Conservation (phyloP, 495 filamentous ascomycete species). For the Xylaria intraflava region DNA sequence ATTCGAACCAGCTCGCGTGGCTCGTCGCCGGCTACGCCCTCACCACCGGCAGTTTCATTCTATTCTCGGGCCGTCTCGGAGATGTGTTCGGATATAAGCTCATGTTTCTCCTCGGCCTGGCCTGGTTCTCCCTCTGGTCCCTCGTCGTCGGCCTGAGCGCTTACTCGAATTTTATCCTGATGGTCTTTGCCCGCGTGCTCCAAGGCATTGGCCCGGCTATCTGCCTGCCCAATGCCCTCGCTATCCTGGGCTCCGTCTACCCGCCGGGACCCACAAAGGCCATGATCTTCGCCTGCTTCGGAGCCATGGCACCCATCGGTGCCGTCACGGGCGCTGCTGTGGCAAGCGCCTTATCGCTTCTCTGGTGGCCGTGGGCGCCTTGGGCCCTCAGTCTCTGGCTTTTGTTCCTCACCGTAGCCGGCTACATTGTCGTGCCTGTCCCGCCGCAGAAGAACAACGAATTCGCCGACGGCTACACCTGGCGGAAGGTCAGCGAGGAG, state of each 20-base stretch:
- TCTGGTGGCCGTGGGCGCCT: conserved; percentile 62
- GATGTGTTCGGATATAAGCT: conserved; percentile 51
- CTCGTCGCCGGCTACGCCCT: conserved; percentile 48
- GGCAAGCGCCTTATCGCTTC: conserved; percentile 30
- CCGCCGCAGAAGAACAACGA: conserved; percentile 16
- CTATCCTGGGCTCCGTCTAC: conserved; percentile 53
- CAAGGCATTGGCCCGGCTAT: conserved; percentile 58
- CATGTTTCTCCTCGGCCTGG: conserved; percentile 45
- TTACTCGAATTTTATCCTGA: conserved; percentile 41
- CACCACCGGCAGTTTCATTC: conserved; percentile 56
- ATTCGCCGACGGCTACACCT: conserved; percentile 4
- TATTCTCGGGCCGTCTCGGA: conserved; percentile 50
- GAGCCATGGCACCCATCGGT: conserved; percentile 53
- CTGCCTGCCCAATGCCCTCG: conserved; percentile 54
- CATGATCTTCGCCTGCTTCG: conserved; percentile 58
- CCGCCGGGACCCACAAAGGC: conserved; percentile 45
- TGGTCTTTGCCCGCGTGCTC: conserved; percentile 51
- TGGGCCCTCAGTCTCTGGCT: conserved; percentile 49
- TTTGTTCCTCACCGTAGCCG: conserved; percentile 33
- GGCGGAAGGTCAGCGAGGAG: conserved; percentile 18
- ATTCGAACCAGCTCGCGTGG: conserved; percentile 36
- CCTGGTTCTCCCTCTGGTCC: conserved; percentile 51
- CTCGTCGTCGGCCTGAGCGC: conserved; percentile 29
- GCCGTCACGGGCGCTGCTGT: conserved; percentile 48
- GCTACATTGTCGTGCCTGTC: conserved; percentile 42